Evolutionary conservation across 371 early-diverging fungal genomes (phyloP).

Genomic region (Lichtheimia corymbifera): DNA sequence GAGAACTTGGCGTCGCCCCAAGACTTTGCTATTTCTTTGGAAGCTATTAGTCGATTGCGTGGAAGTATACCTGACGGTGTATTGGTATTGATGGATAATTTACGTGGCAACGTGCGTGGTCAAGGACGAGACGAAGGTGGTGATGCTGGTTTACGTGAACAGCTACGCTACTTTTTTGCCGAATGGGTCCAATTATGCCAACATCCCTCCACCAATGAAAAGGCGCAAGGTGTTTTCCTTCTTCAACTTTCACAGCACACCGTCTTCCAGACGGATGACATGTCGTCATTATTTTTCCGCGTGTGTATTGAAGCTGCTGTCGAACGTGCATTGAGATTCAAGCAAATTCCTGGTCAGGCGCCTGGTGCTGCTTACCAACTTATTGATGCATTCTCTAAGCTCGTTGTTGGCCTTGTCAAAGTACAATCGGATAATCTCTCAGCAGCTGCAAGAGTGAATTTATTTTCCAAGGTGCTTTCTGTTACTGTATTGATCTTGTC

Average conservation of each 20-base stretch:
- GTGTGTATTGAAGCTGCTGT: slow-evolving; percentile 83
- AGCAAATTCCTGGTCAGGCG: slow-evolving; percentile 45
- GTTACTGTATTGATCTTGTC: slow-evolving; percentile 83
- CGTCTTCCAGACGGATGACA: slow-evolving; percentile 73
- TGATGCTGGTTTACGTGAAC: slow-evolving; percentile 60
- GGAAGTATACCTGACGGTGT: slow-evolving; percentile 70
- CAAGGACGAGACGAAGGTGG: slow-evolving; percentile 30
- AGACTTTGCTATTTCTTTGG: slow-evolving; percentile 76
- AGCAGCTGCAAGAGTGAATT: slow-evolving; percentile 16
- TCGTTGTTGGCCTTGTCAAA: slow-evolving; percentile 65
- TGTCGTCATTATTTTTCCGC: slow-evolving; percentile 85
- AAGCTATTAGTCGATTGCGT: slow-evolving; percentile 66
- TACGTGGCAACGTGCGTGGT: slow-evolving; percentile 14
- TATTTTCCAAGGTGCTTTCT: slow-evolving; percentile 79
- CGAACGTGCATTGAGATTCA: slow-evolving; percentile 70
- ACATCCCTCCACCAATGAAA: slow-evolving; percentile 81
- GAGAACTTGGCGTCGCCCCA: slow-evolving; percentile 59
- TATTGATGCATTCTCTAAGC: slow-evolving; percentile 82
- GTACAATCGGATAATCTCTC: slow-evolving; percentile 24
- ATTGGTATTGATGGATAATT: slow-evolving; percentile 45
- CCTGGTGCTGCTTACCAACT: slow-evolving; percentile 68
- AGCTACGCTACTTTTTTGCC: slow-evolving; percentile 69
- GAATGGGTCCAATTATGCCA: slow-evolving; percentile 92
- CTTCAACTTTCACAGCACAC: slow-evolving; percentile 77
- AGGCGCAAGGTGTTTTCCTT: slow-evolving; percentile 66